A percentile compares a stretch with the other conserved stretches of the same genome.
Evolutionary conservation across 129 eudicot genomes (phyloP).

Genomic region (Arctium lappa): DNA sequence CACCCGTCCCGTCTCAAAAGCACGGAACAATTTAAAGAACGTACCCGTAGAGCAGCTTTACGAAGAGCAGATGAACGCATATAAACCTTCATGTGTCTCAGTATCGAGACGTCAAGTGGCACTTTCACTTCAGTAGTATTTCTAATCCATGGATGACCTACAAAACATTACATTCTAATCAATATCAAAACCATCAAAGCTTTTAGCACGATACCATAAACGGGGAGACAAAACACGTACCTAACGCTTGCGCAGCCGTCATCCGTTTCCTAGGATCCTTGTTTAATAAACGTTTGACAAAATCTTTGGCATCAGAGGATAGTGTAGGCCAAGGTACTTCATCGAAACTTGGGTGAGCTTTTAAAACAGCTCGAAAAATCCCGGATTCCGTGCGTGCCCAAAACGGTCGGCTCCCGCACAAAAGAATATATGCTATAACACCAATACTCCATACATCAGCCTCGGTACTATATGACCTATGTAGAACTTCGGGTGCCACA

Average conservation of each 20-base stretch:
- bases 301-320: conserved; percentile 80
- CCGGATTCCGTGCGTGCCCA: conserved; percentile 41
- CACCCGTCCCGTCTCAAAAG: no score
- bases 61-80: conserved; percentile 88
- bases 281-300: conserved; percentile 72
- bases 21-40: neutral
- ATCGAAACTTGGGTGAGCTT: conserved; percentile 36
- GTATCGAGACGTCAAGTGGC: conserved; percentile 64
- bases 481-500: conserved; percentile 37
- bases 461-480: conserved; percentile 31
- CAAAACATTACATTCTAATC: conserved; percentile 2
- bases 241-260: conserved; percentile 87
- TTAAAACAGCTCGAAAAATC: conserved; percentile 37
- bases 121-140: conserved; percentile 48
- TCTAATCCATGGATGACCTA: conserved; percentile 94
- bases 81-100: conserved; percentile 78
- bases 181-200: neutral
- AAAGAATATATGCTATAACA: conserved; percentile 69
- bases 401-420: conserved; percentile 38
- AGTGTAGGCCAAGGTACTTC: conserved; percentile 61
- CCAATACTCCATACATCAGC: conserved; percentile 37
- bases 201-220: neutral
- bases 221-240: conserved; percentile 41
- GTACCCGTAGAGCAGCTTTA: conserved; percentile 82
- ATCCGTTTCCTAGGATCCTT: conserved; percentile 92